phyloP scores from a whole-genome alignment of 345 rosid genomes.

The Jatropha curcas region DNA sequence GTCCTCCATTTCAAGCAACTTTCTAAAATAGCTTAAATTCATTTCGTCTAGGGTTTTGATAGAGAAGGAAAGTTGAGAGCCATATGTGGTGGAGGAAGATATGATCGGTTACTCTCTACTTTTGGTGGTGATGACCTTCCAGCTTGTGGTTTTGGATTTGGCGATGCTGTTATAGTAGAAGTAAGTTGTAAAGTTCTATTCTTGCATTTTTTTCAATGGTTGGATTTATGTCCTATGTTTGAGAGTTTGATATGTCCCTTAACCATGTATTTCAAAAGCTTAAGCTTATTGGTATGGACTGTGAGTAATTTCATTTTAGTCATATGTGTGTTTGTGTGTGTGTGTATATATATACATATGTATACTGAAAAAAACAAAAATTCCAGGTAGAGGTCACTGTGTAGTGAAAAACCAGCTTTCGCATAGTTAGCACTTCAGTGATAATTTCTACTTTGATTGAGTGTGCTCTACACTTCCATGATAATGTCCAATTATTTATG shows the following conservation, averaged over 20 bases:
- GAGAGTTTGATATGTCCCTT: background rate
- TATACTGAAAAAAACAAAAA: no score
- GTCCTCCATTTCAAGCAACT: background rate
- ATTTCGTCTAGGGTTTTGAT: conserved; percentile 67
- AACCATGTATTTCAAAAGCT: background rate
- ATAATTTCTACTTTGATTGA: no score
- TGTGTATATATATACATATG: no score
- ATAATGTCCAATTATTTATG: no score
- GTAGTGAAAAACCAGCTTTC: no score
- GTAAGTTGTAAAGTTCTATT: conserved; percentile 43
- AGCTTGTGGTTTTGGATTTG: conserved; percentile 98
- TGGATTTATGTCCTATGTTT: background rate
- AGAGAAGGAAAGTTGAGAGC: conserved; percentile 84
- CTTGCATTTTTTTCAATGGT: background rate
- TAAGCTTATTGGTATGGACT: background rate
- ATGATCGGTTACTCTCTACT: conserved; percentile 77
- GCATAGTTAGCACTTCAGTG: no score
- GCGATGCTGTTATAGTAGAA: conserved; percentile 92
- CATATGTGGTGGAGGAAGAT: conserved; percentile 92
- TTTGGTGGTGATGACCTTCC: conserved; percentile 94
- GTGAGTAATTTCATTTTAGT: background rate
- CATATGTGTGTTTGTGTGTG: no score
- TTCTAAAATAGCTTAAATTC: conserved; percentile 14
- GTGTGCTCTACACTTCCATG: no score
- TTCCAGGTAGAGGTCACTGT: no score